Conservation (phyloP, 257 asterid species). For the Petrea volubilis region DNA sequence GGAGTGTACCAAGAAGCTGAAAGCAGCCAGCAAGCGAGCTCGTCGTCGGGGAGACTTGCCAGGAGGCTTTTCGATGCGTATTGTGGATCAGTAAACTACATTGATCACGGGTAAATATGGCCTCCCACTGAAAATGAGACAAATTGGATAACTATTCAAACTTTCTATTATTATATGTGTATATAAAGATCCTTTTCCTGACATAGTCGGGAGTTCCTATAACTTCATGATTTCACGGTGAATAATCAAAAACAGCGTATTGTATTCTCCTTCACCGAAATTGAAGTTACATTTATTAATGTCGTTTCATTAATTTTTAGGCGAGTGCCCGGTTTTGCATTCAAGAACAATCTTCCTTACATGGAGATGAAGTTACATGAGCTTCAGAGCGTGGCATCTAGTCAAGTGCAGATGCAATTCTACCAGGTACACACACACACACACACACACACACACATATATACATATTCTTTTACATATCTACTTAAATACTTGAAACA, state of each 20-base stretch:
- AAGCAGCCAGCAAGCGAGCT: slow-evolving; percentile 30
- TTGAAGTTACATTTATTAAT: neutral
- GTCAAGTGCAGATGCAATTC: slow-evolving; percentile 53
- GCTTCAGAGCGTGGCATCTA: slow-evolving; percentile 35
- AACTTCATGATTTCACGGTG: no score
- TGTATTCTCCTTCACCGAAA: neutral
- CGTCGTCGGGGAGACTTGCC: slow-evolving; percentile 50
- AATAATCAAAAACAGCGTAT: neutral
- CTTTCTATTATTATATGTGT: no score
- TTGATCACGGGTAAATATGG: slow-evolving; percentile 39
- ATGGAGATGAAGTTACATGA: slow-evolving; percentile 36
- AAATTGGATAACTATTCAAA: no score
- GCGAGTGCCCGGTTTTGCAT: slow-evolving; percentile 61
- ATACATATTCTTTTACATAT: no score
- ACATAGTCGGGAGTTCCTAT: no score
- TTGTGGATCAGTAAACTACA: slow-evolving; percentile 28
- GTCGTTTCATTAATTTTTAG: slow-evolving; percentile 29
- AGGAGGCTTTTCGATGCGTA: slow-evolving; percentile 51
- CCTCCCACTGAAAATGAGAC: neutral
- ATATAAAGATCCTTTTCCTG: no score
- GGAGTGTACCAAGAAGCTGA: slow-evolving; percentile 50
- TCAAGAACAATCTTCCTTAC: slow-evolving; percentile 49
- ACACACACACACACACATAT: no score
- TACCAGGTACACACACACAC: slow-evolving; percentile 61
- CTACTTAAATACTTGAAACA: no score